Percentiles rank a stretch among this genome's conserved stretches.
Conservation (phyloP, 2,329 filamentous ascomycete genomes). For the Neonectria magnoliae region DNA sequence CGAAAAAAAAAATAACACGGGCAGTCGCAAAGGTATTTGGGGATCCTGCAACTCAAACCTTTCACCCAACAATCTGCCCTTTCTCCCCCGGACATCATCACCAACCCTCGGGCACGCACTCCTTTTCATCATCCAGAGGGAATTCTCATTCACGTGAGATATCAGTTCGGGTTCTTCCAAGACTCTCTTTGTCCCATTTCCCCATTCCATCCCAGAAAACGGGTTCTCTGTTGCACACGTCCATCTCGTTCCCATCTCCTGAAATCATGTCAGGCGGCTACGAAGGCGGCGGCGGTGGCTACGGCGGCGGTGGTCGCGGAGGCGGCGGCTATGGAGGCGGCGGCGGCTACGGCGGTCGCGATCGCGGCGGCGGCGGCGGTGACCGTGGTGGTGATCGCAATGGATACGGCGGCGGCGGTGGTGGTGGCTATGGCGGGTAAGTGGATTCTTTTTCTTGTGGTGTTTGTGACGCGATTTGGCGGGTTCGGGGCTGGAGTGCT, state of each 20-base stretch:
- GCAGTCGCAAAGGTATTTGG: constrained; percentile 35
- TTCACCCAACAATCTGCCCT: constrained; percentile 41
- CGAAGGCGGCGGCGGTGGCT: constrained; percentile 41
- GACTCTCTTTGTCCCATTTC: constrained; percentile 34
- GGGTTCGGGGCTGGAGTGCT: constrained; percentile 17
- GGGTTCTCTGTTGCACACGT: constrained; percentile 22
- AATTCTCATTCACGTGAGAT: constrained; percentile 34
- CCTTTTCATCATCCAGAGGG: constrained; percentile 41
- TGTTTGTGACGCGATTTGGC: constrained; percentile 9
- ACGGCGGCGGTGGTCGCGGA: constrained; percentile 44
- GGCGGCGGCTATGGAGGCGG: constrained; percentile 35
- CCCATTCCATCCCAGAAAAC: constrained; percentile 19
- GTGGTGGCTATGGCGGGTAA: constrained; percentile 50
- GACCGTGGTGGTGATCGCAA: constrained; percentile 60
- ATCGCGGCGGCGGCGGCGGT: constrained; percentile 45
- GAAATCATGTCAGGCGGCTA: constrained; percentile 57
- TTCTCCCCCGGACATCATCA: constrained; percentile 37
- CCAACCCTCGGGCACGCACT: constrained; percentile 43
- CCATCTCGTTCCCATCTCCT: constrained; percentile 29
- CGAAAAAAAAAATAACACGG: constrained; percentile 41
- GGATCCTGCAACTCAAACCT: constrained; percentile 35
- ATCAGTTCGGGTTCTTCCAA: constrained; percentile 29
- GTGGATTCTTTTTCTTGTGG: constrained; percentile 35
- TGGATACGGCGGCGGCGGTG: constrained; percentile 52
- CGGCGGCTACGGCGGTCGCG: constrained; percentile 43